phyloP scores from a whole-genome alignment of 2,329 filamentous ascomycete genomes.

The Epicoccum sorghinum region DNA sequence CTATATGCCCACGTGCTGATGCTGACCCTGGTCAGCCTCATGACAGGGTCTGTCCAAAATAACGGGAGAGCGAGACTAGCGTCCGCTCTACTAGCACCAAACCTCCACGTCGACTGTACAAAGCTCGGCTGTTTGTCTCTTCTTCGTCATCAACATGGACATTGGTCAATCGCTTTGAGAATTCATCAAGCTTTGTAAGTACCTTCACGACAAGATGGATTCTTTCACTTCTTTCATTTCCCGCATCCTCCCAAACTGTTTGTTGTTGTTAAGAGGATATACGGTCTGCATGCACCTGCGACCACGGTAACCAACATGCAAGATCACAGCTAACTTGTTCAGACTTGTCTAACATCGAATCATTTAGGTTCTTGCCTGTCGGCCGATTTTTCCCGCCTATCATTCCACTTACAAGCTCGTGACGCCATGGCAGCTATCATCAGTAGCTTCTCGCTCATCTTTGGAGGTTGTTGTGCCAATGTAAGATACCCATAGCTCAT shows the following conservation, averaged over 20 bases:
- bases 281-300: neutral
- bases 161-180: neutral
- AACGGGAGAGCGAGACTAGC: slow-evolving; percentile 26
- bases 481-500: slow-evolving; percentile 57
- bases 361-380: neutral
- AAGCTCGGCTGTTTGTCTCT: neutral
- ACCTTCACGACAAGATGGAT: neutral
- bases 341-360: neutral
- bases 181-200: neutral
- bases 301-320: neutral
- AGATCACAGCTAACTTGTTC: neutral
- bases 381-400: neutral
- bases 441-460: slow-evolving; percentile 81
- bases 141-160: neutral
- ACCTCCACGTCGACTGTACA: slow-evolving; percentile 41
- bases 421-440: slow-evolving; percentile 44
- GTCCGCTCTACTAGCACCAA: slow-evolving; percentile 26
- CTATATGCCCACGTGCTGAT: slow-evolving; percentile 6
- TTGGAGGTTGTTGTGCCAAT: slow-evolving; percentile 94
- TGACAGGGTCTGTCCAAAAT: slow-evolving; percentile 11
- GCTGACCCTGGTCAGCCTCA: slow-evolving; percentile 17
- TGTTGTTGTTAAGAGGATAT: neutral
- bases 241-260: neutral
- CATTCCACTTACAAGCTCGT: neutral
- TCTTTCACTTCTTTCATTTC: neutral